These are phyloP conservation scores for Onygena corvina DNA, from an alignment of 2,329 filamentous ascomycete genomes.

Conservation along the genomic window DNA sequence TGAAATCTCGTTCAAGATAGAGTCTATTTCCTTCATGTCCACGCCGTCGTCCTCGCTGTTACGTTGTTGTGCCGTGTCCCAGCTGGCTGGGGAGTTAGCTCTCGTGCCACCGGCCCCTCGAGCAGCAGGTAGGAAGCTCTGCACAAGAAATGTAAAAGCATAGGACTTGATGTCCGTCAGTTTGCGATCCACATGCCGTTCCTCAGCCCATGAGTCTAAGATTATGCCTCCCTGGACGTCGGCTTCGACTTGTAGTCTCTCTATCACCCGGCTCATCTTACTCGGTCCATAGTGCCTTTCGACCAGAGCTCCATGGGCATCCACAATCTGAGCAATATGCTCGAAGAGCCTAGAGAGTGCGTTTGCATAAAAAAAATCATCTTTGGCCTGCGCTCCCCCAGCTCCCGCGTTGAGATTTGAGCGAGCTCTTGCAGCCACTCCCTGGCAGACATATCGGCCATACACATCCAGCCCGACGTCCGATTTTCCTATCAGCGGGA, in stretches of 20 bases:
- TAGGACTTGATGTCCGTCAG: slow-evolving; percentile 95
- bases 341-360: slow-evolving; percentile 87
- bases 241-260: slow-evolving; percentile 82
- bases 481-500: slow-evolving; percentile 79
- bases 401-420: slow-evolving; percentile 61
- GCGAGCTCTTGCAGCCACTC: slow-evolving; percentile 73
- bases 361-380: slow-evolving; percentile 83
- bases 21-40: slow-evolving; percentile 93
- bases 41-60: slow-evolving; percentile 79
- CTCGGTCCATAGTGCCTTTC: slow-evolving; percentile 86
- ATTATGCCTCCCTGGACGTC: slow-evolving; percentile 95
- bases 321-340: slow-evolving; percentile 93
- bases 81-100: slow-evolving; percentile 62
- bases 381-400: slow-evolving; percentile 49
- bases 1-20: slow-evolving; percentile 71
- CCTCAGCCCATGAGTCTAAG: slow-evolving; percentile 88
- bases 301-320: slow-evolving; percentile 78
- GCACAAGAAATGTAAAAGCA: slow-evolving; percentile 90
- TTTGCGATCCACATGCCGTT: slow-evolving; percentile 69
- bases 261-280: slow-evolving; percentile 90
- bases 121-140: slow-evolving; percentile 72
- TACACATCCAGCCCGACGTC: slow-evolving; percentile 90
- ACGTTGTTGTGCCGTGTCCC: slow-evolving; percentile 40
- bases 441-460: slow-evolving; percentile 88
- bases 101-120: slow-evolving; percentile 54